phyloP scores from a whole-genome alignment of 176 grass and related monocot genomes.

The Olyra latifolia region DNA sequence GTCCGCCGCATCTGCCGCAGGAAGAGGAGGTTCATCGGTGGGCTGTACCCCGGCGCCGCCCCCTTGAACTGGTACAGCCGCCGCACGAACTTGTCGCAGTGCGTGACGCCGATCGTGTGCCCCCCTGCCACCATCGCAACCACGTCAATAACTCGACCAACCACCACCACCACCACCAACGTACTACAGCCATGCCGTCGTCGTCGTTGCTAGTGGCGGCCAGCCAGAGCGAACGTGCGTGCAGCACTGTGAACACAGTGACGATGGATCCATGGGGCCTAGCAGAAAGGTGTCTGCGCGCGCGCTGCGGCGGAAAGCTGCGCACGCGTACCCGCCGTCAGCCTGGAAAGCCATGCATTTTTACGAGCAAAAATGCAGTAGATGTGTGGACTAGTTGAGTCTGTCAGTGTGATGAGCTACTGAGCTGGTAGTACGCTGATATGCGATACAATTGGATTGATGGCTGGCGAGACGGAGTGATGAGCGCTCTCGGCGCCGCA shows the following conservation, averaged over 20 bases:
- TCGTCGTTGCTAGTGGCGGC: no score
- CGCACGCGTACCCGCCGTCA: not conserved
- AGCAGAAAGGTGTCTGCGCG: not conserved
- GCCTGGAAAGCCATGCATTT: not conserved
- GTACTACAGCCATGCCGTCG: no score
- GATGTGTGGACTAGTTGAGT: not conserved
- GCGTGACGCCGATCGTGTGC: slow-evolving; percentile 81
- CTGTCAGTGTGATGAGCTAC: not conserved
- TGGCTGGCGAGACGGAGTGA: not conserved
- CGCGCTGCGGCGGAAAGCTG: not conserved
- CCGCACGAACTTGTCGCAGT: slow-evolving; percentile 92
- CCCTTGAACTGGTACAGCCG: slow-evolving; percentile 76
- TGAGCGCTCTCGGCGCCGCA: not conserved
- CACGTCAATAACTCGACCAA: not conserved
- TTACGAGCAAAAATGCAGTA: not conserved
- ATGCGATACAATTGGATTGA: not conserved
- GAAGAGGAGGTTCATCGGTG: slow-evolving; percentile 74
- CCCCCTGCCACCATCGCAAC: slow-evolving; percentile 25
- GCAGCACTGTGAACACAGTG: not conserved
- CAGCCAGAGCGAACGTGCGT: not conserved
- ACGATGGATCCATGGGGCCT: not conserved
- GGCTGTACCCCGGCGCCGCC: slow-evolving; percentile 12
- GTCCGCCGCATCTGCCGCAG: slow-evolving; percentile 78
- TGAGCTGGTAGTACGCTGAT: not conserved
- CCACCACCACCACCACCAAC: no score